phyloP scores from a whole-genome alignment of 176 grass and related monocot genomes.

The Musa beccarii region DNA sequence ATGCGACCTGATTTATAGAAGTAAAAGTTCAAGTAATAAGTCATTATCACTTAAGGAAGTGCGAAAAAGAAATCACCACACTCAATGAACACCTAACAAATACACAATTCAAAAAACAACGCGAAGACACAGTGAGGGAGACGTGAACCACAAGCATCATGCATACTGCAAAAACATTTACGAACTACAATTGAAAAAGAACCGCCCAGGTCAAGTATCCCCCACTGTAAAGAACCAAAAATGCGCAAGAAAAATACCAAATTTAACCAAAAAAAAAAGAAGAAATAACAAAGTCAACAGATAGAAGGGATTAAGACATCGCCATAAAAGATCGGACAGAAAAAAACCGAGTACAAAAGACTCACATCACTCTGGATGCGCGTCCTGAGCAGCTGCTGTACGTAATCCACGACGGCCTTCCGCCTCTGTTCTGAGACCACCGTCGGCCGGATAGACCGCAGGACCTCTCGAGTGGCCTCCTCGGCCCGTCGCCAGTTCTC shows the following conservation, averaged over 20 bases:
- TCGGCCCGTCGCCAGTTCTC: constrained; percentile 51
- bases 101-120: too few relatives aligned
- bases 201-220: not conserved
- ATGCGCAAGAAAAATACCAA: not conserved
- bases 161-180: not conserved
- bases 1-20: too few relatives aligned
- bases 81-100: too few relatives aligned
- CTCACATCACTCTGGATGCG: constrained; percentile 39
- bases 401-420: constrained; percentile 53
- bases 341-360: not conserved
- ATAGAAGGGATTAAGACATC: not conserved
- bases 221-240: not conserved
- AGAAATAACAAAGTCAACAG: not conserved
- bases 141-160: too few relatives aligned
- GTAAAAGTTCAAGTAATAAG: too few relatives aligned
- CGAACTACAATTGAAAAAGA: not conserved
- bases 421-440: constrained; percentile 49
- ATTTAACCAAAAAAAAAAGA: not conserved
- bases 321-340: not conserved
- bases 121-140: too few relatives aligned
- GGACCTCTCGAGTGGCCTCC: constrained; percentile 42
- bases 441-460: constrained; percentile 63
- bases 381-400: constrained; percentile 44
- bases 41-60: too few relatives aligned
- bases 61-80: too few relatives aligned